A percentile compares a stretch with the other conserved stretches of the same genome.
These are phyloP conservation scores for Cyberlindnera nakhonratchasimensis DNA, from an alignment of 805 yeast genomes.

Conservation along the genomic window DNA sequence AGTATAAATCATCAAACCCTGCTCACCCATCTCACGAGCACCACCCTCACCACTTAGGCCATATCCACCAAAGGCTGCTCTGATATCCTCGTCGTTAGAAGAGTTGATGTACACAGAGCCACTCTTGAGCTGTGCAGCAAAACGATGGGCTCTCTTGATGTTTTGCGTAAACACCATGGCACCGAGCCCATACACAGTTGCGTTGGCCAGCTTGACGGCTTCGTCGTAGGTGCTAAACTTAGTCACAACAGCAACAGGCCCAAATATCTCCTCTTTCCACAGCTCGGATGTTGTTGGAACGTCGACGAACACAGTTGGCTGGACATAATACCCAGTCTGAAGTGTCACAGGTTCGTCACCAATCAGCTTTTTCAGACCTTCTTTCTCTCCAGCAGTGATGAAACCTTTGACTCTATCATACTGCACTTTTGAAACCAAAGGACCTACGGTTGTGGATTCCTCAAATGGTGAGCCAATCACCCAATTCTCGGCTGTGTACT, in stretches of 20 bases:
- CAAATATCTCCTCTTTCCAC: conserved; percentile 80
- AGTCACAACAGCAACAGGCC: conserved; percentile 75
- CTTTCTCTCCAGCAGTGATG: conserved; percentile 46
- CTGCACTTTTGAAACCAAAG: conserved; percentile 56
- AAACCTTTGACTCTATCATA: conserved; percentile 47
- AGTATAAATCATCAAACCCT: conserved; percentile 67
- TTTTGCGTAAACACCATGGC: conserved; percentile 76
- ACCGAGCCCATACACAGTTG: conserved; percentile 74
- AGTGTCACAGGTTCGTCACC: conserved; percentile 35
- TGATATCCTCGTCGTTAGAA: conserved; percentile 59
- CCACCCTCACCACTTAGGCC: conserved; percentile 72
- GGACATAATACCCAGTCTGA: conserved; percentile 58
- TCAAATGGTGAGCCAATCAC: conserved; percentile 54
- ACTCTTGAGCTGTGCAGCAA: conserved; percentile 58
- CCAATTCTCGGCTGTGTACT: conserved; percentile 47
- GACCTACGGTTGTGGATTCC: conserved; percentile 50
- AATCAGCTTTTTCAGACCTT: conserved; percentile 43
- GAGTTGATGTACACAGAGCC: conserved; percentile 72
- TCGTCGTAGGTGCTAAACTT: conserved; percentile 66
- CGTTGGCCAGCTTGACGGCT: conserved; percentile 66
- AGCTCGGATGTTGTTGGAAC: conserved; percentile 62
- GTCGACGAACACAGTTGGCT: conserved; percentile 75
- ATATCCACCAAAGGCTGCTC: conserved; percentile 79
- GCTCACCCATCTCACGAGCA: conserved; percentile 67
- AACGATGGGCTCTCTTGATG: conserved; percentile 55